A percentile compares a stretch with the other conserved stretches of the same genome.
phyloP scores from a whole-genome alignment of 257 asterid genomes.

The Nicotiana tomentosiformis region DNA sequence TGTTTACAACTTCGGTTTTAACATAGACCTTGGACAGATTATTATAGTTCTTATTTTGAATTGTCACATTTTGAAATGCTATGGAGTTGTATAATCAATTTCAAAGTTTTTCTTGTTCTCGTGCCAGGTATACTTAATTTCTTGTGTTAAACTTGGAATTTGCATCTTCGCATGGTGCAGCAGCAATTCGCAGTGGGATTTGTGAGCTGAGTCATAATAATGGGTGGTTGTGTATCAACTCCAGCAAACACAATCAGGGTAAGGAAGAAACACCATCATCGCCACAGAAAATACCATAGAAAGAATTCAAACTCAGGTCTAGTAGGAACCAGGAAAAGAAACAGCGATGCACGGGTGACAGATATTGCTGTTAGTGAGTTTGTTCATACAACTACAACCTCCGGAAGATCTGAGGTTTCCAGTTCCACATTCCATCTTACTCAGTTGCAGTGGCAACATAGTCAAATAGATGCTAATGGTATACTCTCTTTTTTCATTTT shows the following conservation, averaged over 20 bases:
- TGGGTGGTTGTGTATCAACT: conserved; percentile 90
- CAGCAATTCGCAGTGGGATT: conserved; percentile 1
- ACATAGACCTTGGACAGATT: background rate
- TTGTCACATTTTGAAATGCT: background rate
- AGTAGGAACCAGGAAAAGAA: conserved; percentile 44
- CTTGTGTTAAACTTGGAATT: conserved; percentile 8
- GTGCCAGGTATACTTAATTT: background rate
- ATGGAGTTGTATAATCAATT: background rate
- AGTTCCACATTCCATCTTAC: conserved; percentile 66
- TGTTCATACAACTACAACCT: conserved; percentile 61
- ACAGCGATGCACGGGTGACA: conserved; percentile 51
- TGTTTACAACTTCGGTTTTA: background rate
- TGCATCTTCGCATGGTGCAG: conserved; percentile 3
- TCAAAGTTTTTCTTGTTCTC: background rate
- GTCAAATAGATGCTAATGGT: conserved; percentile 69
- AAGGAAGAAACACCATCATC: conserved; percentile 38
- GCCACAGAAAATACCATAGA: conserved; percentile 36
- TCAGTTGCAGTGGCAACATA: conserved; percentile 89
- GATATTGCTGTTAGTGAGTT: conserved; percentile 73
- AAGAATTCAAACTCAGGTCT: conserved; percentile 25
- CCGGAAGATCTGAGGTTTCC: conserved; percentile 66
- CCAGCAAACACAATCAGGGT: conserved; percentile 25
- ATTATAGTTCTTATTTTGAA: background rate
- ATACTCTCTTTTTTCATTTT: conserved; percentile 9
- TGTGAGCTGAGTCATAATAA: conserved; percentile 26